Evolutionary conservation across 1,139 yeast genomes (phyloP), one percentile per base, ranked within the genome.

Genomic region (Spathaspora sp.): DNA sequence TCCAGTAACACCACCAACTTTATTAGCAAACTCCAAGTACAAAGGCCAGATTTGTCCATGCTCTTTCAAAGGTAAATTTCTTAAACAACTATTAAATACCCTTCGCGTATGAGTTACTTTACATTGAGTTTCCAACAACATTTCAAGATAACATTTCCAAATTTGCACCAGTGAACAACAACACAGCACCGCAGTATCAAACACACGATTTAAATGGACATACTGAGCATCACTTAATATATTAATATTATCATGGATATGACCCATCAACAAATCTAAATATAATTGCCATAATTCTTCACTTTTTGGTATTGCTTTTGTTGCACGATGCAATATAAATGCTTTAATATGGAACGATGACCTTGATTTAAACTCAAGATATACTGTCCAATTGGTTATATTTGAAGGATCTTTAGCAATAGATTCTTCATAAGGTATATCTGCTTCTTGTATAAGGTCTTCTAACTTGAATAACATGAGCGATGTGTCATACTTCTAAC

Each of bases 31-130:
- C 26, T 65, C 56, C 20, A 83, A 56, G 55, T 75, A 83, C 24
- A 72, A 46, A 0, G 78, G 76, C 96, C 96, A 89, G 2, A 89
- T 65, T 20, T 66, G 54, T 7, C 63, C 63, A 59, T 87, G 96
- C 29, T 78, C 79, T 0, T 76, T 63, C 10, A 76, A 51, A 0
- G 86, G 80, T 6, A 86, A 55, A 4, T 66, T 56, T 46, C 70
- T 70, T 9, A 89, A 64, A 1, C 87, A 78, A 31, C 64, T 59
- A 58, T 86, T 79, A 54, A 86, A 81, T 3, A 70, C 67, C 9
- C 64, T 59, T 46, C 89, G 65, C 17, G 81, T 75, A 39, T 61
- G 51, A 0, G 77, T 63, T 1, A 82, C 63, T 49, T 76, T 72
- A 31, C 65, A 53, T 8, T 56, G 63, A 16, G 50, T 73, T 63